Conservation (phyloP, 106 monocot species). For the Narthecium ossifragum region DNA sequence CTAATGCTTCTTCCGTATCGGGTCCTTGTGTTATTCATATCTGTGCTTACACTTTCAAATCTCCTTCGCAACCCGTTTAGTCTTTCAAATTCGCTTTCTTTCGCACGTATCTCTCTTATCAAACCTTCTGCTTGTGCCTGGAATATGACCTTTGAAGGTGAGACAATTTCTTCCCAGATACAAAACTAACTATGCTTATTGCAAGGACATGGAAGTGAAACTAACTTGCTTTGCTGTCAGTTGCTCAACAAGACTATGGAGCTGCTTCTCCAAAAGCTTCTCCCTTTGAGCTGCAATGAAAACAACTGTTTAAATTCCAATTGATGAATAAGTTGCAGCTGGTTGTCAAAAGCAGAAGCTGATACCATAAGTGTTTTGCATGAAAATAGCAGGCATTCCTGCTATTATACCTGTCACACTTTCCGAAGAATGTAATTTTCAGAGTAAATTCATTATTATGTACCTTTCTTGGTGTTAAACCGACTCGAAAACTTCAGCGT, state of each 20-base stretch:
- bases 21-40: conserved; percentile 22
- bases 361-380: too few species aligned
- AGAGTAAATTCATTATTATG: too few species aligned
- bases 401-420: too few species aligned
- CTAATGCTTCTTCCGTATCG: conserved; percentile 28
- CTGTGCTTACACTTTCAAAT: conserved; percentile 13
- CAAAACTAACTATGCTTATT: too few species aligned
- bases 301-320: conserved; percentile 3
- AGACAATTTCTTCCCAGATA: background rate
- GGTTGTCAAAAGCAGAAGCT: too few species aligned
- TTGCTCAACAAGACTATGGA: conserved; percentile 77
- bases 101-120: conserved; percentile 33
- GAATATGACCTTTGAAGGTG: background rate
- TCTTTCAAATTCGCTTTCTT: conserved; percentile 51
- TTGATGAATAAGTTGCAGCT: too few species aligned
- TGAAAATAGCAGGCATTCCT: too few species aligned
- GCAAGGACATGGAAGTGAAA: background rate
- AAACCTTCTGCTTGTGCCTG: conserved; percentile 78
- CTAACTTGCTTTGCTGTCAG: conserved; percentile 72
- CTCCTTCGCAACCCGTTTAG: conserved; percentile 28
- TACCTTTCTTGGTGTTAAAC: too few species aligned
- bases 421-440: too few species aligned
- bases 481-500: too few species aligned
- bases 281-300: conserved; percentile 62
- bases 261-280: conserved; percentile 66